Evolutionary conservation across 768 basidiomycete species (phyloP).

Genomic region (Naganishia antarctica): DNA sequence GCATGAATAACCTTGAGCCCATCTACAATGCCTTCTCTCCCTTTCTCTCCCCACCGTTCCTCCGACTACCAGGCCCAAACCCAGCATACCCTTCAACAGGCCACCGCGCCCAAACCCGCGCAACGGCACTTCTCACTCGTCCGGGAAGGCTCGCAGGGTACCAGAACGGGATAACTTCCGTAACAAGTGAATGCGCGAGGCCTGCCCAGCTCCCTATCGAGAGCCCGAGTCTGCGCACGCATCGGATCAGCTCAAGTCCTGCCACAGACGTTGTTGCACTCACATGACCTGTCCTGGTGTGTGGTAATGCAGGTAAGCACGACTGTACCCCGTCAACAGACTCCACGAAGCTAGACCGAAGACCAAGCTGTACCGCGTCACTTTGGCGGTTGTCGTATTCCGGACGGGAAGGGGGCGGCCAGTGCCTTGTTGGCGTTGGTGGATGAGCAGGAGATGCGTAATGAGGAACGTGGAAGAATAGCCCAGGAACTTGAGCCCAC

Average conservation of each 20-base stretch:
- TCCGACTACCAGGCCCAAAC: slow-evolving; percentile 20
- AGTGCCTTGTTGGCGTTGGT: slow-evolving; percentile 17
- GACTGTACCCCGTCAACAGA: slow-evolving; percentile 41
- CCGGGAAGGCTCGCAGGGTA: slow-evolving; percentile 13
- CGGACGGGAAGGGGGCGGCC: slow-evolving; percentile 3
- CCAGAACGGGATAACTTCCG: slow-evolving; percentile 28
- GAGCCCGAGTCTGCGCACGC: slow-evolving; percentile 12
- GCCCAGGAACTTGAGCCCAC: slow-evolving; percentile 22
- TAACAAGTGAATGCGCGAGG: slow-evolving; percentile 11
- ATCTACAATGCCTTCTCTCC: not conserved
- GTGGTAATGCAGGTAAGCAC: slow-evolving; percentile 46
- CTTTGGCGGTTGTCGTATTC: slow-evolving; percentile 2
- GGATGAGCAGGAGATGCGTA: slow-evolving; percentile 25
- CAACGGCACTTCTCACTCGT: not conserved
- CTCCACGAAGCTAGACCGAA: slow-evolving; percentile 40
- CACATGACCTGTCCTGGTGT: slow-evolving; percentile 38
- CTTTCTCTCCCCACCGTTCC: not conserved
- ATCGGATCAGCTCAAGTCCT: not conserved
- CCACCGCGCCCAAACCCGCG: slow-evolving; percentile 21
- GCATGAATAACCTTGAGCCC: not conserved
- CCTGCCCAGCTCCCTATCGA: slow-evolving; percentile 15
- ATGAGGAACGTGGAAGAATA: slow-evolving; percentile 29
- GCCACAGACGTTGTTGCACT: too few species aligned
- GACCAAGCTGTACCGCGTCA: slow-evolving; percentile 24
- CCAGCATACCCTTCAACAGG: slow-evolving; percentile 28